Percentiles rank a stretch among this genome's conserved stretches.
phyloP scores from a whole-genome alignment of 768 basidiomycete species.

The Pisolithus albus region DNA sequence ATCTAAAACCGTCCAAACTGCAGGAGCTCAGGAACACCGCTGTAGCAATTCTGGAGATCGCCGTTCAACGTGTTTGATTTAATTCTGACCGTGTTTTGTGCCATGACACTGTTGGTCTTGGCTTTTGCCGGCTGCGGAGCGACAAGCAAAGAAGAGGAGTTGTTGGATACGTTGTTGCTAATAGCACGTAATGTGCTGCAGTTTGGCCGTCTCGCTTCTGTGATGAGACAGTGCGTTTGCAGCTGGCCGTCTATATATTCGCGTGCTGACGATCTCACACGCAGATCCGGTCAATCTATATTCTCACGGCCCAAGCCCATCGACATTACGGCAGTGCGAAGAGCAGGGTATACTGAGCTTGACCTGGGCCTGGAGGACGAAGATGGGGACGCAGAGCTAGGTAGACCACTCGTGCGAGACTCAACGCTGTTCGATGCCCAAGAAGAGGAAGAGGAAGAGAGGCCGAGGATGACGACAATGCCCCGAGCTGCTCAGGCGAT shows the following conservation, averaged over 20 bases:
- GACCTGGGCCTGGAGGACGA: constrained; percentile 70
- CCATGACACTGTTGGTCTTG: constrained; percentile 80
- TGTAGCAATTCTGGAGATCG: constrained; percentile 94
- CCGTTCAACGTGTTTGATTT: constrained; percentile 88
- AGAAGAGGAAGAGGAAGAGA: constrained; percentile 28
- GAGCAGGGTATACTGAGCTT: constrained; percentile 53
- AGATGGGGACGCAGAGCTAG: constrained; percentile 48
- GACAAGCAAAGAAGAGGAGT: constrained; percentile 86
- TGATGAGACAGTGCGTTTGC: constrained; percentile 79
- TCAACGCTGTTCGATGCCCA: constrained; percentile 59
- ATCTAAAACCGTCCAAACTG: neutral
- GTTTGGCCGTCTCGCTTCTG: constrained; percentile 84
- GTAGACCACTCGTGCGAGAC: constrained; percentile 51
- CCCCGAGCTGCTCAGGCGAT: constrained; percentile 50
- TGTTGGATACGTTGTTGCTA: constrained; percentile 87
- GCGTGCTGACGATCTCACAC: constrained; percentile 8
- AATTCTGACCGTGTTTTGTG: constrained; percentile 83
- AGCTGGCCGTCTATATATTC: no score
- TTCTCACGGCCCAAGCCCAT: constrained; percentile 84
- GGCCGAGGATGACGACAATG: constrained; percentile 42
- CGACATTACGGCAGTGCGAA: constrained; percentile 65
- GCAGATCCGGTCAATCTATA: constrained; percentile 82
- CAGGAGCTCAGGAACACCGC: constrained; percentile 2
- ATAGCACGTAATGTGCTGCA: constrained; percentile 91
- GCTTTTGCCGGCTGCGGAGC: constrained; percentile 80